phyloP scores from a whole-genome alignment of 805 yeast genomes.

The Wickerhamiella nectarea region DNA sequence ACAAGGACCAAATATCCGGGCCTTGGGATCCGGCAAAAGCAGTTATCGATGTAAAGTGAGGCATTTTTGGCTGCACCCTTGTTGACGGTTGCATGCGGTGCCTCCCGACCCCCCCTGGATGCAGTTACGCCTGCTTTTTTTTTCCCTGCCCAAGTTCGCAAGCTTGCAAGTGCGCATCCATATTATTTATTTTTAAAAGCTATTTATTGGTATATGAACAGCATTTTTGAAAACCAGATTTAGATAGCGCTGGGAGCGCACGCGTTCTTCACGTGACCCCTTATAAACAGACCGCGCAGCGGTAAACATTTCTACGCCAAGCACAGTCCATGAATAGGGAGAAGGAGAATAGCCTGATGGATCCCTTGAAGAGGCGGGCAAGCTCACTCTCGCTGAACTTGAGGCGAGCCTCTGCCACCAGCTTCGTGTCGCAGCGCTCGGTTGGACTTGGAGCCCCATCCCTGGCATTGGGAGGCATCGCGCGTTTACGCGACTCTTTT shows the following conservation, averaged over 20 bases:
- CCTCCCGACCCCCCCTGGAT: too few relatives aligned
- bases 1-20: slow-evolving; percentile 74
- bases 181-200: too few relatives aligned
- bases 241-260: too few relatives aligned
- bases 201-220: too few relatives aligned
- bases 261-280: too few relatives aligned
- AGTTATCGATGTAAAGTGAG: slow-evolving; percentile 28
- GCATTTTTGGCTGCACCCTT: not conserved
- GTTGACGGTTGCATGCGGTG: too few relatives aligned
- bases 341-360: not conserved
- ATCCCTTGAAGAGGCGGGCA: slow-evolving; percentile 1
- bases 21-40: slow-evolving; percentile 91
- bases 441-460: not conserved
- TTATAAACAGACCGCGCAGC: too few relatives aligned
- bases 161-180: too few relatives aligned
- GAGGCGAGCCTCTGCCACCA: slow-evolving; percentile 6
- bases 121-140: too few relatives aligned
- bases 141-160: too few relatives aligned
- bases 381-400: slow-evolving; percentile 6
- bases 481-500: slow-evolving; percentile 6
- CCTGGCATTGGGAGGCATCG: not conserved
- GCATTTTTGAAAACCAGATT: too few relatives aligned
- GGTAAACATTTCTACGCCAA: not conserved
- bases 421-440: slow-evolving; percentile 3
- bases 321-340: not conserved